Conservation (phyloP, 2,329 filamentous ascomycete species). For the Pseudophaeomoniella oleicola region DNA sequence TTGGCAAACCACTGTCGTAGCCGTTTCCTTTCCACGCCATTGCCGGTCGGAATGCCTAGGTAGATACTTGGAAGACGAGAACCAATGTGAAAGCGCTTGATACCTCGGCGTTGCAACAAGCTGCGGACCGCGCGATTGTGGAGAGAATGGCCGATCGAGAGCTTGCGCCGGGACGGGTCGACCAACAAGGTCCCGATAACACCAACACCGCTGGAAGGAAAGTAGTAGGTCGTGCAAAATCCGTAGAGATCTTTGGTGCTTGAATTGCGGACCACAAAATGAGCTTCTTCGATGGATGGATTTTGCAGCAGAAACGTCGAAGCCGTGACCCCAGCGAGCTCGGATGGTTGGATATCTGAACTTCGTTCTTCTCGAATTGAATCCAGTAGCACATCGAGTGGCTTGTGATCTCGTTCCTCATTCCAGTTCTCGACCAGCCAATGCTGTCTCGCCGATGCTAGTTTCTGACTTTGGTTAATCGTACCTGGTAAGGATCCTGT, state of each 20-base stretch:
- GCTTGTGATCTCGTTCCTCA: slow-evolving; percentile 57
- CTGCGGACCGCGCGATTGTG: slow-evolving; percentile 72
- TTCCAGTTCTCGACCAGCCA: slow-evolving; percentile 91
- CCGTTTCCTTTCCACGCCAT: slow-evolving; percentile 44
- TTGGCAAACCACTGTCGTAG: slow-evolving; percentile 74
- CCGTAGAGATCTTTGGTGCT: slow-evolving; percentile 83
- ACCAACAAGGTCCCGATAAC: slow-evolving; percentile 81
- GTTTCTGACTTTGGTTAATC: slow-evolving; percentile 72
- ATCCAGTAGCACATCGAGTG: slow-evolving; percentile 60
- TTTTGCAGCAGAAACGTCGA: slow-evolving; percentile 63
- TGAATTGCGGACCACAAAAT: slow-evolving; percentile 88
- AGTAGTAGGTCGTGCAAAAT: slow-evolving; percentile 80
- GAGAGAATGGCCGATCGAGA: slow-evolving; percentile 80
- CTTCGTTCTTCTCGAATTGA: slow-evolving; percentile 49
- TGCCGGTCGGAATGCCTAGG: slow-evolving; percentile 62
- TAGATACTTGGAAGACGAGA: slow-evolving; percentile 73
- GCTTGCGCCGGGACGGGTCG: slow-evolving; percentile 68
- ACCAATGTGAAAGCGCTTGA: slow-evolving; percentile 71
- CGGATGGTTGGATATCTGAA: slow-evolving; percentile 24
- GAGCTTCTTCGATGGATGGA: slow-evolving; percentile 58
- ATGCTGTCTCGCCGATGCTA: slow-evolving; percentile 68
- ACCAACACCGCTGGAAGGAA: slow-evolving; percentile 53
- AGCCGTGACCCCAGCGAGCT: slow-evolving; percentile 55
- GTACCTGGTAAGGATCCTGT: slow-evolving; percentile 50
- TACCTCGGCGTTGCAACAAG: slow-evolving; percentile 53